Conservation (phyloP, 257 asterid species). For the Solanum sitiens region DNA sequence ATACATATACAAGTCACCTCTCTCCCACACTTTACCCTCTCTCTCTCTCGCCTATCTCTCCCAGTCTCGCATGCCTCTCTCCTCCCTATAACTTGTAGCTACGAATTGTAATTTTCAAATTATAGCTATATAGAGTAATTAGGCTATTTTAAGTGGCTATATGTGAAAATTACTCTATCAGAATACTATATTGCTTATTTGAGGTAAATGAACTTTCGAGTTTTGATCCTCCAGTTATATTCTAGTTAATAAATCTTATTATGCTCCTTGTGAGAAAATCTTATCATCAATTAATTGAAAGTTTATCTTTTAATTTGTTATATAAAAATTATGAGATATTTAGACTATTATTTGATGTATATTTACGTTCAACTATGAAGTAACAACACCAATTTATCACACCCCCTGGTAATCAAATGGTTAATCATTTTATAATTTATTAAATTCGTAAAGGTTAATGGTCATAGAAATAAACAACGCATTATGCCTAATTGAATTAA, state of each 20-base stretch:
- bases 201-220: neutral
- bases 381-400: neutral
- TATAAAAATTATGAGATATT: neutral
- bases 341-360: neutral
- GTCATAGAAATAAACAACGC: neutral
- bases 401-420: neutral
- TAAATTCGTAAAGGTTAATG: neutral
- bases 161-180: too few species aligned
- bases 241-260: neutral
- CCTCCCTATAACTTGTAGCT: too few species aligned
- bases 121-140: too few species aligned
- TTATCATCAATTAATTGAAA: neutral
- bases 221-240: neutral
- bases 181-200: neutral
- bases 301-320: neutral
- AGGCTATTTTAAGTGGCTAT: too few species aligned
- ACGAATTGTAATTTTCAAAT: too few species aligned
- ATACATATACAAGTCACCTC: too few species aligned
- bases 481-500: neutral
- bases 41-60: too few species aligned
- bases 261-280: neutral
- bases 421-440: neutral
- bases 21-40: too few species aligned
- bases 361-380: neutral
- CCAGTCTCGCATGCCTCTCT: too few species aligned